Conservation (phyloP, 2,329 filamentous ascomycete species). For the Metarhizium robertsii region DNA sequence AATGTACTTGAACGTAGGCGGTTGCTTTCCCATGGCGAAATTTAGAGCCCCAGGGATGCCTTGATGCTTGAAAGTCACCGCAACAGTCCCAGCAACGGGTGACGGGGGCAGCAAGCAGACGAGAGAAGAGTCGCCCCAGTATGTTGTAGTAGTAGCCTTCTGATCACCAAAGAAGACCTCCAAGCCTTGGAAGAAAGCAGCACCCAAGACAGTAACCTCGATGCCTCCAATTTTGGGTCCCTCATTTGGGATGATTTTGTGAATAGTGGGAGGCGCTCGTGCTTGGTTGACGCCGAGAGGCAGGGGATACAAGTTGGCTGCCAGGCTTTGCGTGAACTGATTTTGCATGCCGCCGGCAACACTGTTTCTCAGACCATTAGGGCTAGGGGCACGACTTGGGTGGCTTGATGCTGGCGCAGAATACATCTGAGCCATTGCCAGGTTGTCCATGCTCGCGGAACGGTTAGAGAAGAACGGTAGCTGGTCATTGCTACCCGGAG, state of each 20-base stretch:
- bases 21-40: conserved; percentile 29
- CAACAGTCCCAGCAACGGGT: conserved; percentile 55
- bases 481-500: conserved; percentile 56
- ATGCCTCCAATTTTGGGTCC: conserved; percentile 76
- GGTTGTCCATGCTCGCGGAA: conserved; percentile 55
- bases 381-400: conserved; percentile 70
- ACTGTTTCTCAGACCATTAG: conserved; percentile 43
- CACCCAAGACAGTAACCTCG: conserved; percentile 78
- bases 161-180: conserved; percentile 75
- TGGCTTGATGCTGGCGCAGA: conserved; percentile 65
- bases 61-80: conserved; percentile 58
- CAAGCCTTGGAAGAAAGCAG: conserved; percentile 64
- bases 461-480: conserved; percentile 47
- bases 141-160: conserved; percentile 62
- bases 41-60: conserved; percentile 28
- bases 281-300: conserved; percentile 39
- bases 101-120: conserved; percentile 71
- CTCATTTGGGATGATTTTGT: conserved; percentile 75
- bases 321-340: conserved; percentile 38
- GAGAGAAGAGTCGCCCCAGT: conserved; percentile 70
- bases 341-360: conserved; percentile 30
- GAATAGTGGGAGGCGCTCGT: conserved; percentile 51
- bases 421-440: conserved; percentile 55
- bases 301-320: conserved; percentile 40
- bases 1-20: conserved; percentile 60